Percentiles rank a stretch among this genome's conserved stretches.
Evolutionary conservation across 1,284 basidiomycete species (phyloP).

Genomic region (Lentinula novae-zelandiae): DNA sequence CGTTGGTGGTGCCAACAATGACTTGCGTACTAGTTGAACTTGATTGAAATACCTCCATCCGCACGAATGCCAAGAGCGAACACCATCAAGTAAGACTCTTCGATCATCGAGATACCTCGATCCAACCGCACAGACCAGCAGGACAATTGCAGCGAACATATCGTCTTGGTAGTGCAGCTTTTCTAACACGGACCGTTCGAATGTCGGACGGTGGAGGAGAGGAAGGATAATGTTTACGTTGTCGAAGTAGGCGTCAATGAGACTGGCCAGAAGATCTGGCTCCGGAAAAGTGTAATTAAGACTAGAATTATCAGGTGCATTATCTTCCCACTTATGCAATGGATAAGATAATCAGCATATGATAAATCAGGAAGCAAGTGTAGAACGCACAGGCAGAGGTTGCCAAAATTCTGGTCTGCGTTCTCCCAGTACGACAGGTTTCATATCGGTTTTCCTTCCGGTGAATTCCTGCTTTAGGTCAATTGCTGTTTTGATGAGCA

Average conservation of each 20-base stretch:
- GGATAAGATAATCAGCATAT: background rate
- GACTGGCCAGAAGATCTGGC: conserved; percentile 33
- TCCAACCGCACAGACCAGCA: conserved; percentile 77
- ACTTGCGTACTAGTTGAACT: conserved; percentile 46
- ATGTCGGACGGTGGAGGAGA: conserved; percentile 74
- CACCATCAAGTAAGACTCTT: conserved; percentile 47
- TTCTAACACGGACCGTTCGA: conserved; percentile 55
- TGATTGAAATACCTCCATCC: conserved; percentile 79
- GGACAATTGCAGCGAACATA: conserved; percentile 64
- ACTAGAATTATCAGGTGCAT: conserved; percentile 26
- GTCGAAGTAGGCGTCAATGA: conserved; percentile 62
- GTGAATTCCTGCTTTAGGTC: conserved; percentile 60
- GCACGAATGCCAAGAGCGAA: conserved; percentile 44
- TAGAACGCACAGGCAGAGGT: conserved; percentile 33
- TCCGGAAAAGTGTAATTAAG: conserved; percentile 47
- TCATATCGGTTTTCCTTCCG: conserved; percentile 24
- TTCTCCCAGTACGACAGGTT: conserved; percentile 19
- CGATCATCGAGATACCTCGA: conserved; percentile 69
- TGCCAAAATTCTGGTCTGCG: conserved; percentile 35
- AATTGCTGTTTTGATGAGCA: conserved; percentile 62
- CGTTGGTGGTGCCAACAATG: conserved; percentile 45
- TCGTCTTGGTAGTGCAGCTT: conserved; percentile 55
- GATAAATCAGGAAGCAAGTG: background rate
- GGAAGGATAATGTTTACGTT: conserved; percentile 63
- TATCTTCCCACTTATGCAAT: conserved; percentile 38